Evolutionary conservation across 352 stramenopile species (phyloP).

Genomic region (Peronospora tabacina): DNA sequence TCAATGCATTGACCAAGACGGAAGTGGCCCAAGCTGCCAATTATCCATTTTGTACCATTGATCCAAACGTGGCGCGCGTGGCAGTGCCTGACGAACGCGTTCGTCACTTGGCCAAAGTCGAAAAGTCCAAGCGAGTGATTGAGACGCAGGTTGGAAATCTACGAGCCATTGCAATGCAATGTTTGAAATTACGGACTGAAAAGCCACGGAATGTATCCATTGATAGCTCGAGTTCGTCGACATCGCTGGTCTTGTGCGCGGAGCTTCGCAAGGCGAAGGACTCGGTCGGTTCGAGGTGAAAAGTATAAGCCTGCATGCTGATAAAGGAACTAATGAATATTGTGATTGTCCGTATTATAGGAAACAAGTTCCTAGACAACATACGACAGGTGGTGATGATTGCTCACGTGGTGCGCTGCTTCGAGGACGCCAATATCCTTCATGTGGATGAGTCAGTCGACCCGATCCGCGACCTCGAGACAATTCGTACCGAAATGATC

Average conservation of each 20-base stretch:
- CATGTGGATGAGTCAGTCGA: slow-evolving; percentile 95
- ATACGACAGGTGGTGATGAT: slow-evolving; percentile 83
- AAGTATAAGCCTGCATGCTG: background rate
- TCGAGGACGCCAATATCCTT: slow-evolving; percentile 97
- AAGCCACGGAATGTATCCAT: slow-evolving; percentile 12
- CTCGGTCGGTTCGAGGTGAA: slow-evolving; percentile 31
- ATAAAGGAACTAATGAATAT: background rate
- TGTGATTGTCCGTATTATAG: slow-evolving; percentile 8
- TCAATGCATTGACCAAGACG: slow-evolving; percentile 84
- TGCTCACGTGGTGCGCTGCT: slow-evolving; percentile 92
- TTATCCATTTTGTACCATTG: slow-evolving; percentile 88
- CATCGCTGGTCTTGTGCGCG: slow-evolving; percentile 78
- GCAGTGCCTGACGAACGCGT: slow-evolving; percentile 61
- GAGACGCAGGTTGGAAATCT: slow-evolving; percentile 41
- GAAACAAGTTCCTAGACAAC: slow-evolving; percentile 85
- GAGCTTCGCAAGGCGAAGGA: slow-evolving; percentile 72
- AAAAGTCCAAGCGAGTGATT: slow-evolving; percentile 69
- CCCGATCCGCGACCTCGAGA: slow-evolving; percentile 93
- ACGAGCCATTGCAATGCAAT: background rate
- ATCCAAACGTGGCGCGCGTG: slow-evolving; percentile 76
- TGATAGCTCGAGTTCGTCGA: slow-evolving; percentile 81
- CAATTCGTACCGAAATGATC: slow-evolving; percentile 97
- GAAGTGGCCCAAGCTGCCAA: slow-evolving; percentile 81
- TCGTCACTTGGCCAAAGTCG: slow-evolving; percentile 52
- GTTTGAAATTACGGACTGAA: slow-evolving; percentile 8